Evolutionary conservation across 768 basidiomycete species (phyloP), one percentile per base, ranked within the genome.

Genomic region (Paxillus involutus): DNA sequence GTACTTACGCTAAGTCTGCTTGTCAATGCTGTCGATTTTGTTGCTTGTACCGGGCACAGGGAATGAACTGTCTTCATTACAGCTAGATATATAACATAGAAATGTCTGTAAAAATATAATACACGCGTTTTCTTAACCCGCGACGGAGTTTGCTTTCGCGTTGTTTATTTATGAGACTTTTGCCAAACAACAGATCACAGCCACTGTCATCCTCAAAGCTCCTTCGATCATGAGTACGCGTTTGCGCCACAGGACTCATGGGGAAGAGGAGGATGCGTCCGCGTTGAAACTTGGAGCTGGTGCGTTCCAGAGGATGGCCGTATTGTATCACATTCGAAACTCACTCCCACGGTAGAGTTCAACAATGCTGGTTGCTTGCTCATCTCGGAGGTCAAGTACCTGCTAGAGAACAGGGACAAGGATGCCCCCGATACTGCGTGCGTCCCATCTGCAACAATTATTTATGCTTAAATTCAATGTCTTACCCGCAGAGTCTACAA

Each of bases 301-400:
- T 86, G 56, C 36, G 51, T 57, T 16, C 29, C 37, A 33, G 32
- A 14, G 44, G 30, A 21, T 35, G 17, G 44, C 51, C 36, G 21
- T 39, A 6, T 24, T 21, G 37, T 46, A 21, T 35, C 26, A 32
- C 17, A 44, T 33, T 13, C 11, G 35, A 32, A 32, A 9, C 21
- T 33, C 26, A 49, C 16, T 29, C 4, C 50, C 32, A 49, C 39
- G 29, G 14, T 58, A 92, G 93, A 92, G 67, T 95, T 95, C 75
- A 91, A 91, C 75, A 91, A 93, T 59, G 89, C 89, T 6, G 92
- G 90, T 77, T 93, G 90, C 70, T 70, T 96, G 65, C 80, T 94
- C 62, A 93, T 95, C 56, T 93, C 91, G 1, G 94, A 96, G 66
- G 94, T 95, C 68, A 92, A 92, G 66, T 90, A 94, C 67, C 75